Evolutionary conservation across 108 stramenopile genomes (phyloP).

Genomic region (Aureococcus anophagefferens): DNA sequence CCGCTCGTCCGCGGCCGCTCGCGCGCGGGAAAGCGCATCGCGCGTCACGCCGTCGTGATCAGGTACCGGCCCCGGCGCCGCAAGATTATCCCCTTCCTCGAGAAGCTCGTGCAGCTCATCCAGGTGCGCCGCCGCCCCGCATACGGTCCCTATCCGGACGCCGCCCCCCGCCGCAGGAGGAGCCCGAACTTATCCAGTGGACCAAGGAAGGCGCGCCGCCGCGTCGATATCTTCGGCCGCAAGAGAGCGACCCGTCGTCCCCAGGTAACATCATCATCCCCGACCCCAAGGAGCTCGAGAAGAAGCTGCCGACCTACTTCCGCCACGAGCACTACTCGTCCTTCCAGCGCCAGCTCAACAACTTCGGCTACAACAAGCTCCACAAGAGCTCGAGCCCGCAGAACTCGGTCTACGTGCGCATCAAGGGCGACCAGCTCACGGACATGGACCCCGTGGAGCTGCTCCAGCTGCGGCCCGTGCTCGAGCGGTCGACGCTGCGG

Average conservation of each 20-base stretch:
- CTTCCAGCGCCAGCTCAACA: constrained; percentile 38
- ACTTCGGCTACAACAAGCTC: constrained; percentile 32
- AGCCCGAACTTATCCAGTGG: neutral
- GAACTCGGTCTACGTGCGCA: neutral
- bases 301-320: constrained; percentile 17
- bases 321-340: constrained; percentile 31
- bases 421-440: neutral
- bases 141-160: too few relatives aligned
- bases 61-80: neutral
- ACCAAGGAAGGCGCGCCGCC: neutral
- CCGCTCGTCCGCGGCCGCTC: too few relatives aligned
- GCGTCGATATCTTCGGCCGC: neutral
- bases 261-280: neutral
- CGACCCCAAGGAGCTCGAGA: neutral
- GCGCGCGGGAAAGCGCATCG: too few relatives aligned
- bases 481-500: neutral
- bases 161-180: too few relatives aligned
- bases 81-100: neutral
- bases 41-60: too few relatives aligned
- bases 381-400: neutral
- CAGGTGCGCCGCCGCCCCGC: too few relatives aligned
- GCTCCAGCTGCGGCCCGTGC: neutral
- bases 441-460: neutral
- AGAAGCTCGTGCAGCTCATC: neutral
- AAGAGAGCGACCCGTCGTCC: neutral